Evolutionary conservation across 805 yeast species (phyloP).

Genomic region (Candida chilensis): DNA sequence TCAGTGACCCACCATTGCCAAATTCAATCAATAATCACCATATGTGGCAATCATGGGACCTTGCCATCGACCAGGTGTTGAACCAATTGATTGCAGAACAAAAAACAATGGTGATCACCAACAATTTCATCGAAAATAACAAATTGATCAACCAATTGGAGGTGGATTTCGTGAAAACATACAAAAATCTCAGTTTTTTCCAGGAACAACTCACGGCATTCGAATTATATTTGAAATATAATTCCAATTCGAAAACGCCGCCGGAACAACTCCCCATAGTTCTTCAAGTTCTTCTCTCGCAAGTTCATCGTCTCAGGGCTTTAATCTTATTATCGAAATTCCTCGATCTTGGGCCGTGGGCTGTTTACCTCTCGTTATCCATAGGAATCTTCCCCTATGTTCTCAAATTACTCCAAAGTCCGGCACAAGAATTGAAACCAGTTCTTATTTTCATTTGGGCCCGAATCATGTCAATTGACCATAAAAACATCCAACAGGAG

Average conservation of each 20-base stretch:
- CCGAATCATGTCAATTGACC: constrained; percentile 92
- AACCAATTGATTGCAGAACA: constrained; percentile 40
- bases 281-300: constrained; percentile 84
- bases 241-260: constrained; percentile 72
- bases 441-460: constrained; percentile 97
- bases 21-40: constrained; percentile 73
- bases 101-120: constrained; percentile 10
- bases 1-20: constrained; percentile 89
- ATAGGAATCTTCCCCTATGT: constrained; percentile 97
- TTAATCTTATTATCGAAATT: constrained; percentile 75
- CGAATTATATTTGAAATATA: constrained; percentile 92
- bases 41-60: constrained; percentile 98
- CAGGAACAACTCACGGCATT: constrained; percentile 95
- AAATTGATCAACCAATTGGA: constrained; percentile 1
- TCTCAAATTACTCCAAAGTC: constrained; percentile 79
- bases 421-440: constrained; percentile 92
- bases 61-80: constrained; percentile 91
- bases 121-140: constrained; percentile 4
- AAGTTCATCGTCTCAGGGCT: constrained; percentile 89
- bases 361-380: constrained; percentile 84
- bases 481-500: constrained; percentile 84
- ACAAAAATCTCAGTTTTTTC: constrained; percentile 88
- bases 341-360: constrained; percentile 95
- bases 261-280: constrained; percentile 96
- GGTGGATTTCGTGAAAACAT: constrained; percentile 25